phyloP scores from a whole-genome alignment of 768 basidiomycete species.

The Trametes cubensis region DNA sequence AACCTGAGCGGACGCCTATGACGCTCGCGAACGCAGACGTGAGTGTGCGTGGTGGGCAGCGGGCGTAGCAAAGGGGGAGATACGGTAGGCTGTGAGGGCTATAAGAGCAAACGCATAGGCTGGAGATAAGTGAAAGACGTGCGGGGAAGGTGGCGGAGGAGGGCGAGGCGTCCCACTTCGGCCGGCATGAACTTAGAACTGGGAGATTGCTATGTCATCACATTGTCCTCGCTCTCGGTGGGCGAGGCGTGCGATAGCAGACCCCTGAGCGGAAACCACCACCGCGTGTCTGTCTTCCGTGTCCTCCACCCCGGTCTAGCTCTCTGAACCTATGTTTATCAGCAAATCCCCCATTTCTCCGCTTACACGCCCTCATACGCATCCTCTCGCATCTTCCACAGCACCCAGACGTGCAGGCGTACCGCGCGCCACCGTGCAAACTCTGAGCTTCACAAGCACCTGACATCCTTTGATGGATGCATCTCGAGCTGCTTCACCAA shows the following conservation, averaged over 20 bases:
- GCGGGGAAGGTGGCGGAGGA: neutral
- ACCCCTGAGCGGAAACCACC: neutral
- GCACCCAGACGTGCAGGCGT: too few relatives aligned
- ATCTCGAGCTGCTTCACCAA: too few relatives aligned
- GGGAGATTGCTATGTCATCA: constrained; percentile 10
- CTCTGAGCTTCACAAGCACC: too few relatives aligned
- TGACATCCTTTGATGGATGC: too few relatives aligned
- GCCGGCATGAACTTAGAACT: neutral
- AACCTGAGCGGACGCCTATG: neutral
- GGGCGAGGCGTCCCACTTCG: neutral
- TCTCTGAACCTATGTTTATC: too few relatives aligned
- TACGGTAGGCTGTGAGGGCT: neutral
- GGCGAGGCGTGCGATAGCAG: neutral
- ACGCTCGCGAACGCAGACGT: too few relatives aligned
- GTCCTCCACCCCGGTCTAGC: neutral
- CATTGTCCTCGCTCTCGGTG: neutral
- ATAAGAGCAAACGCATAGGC: neutral
- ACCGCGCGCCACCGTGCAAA: too few relatives aligned
- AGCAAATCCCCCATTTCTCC: too few relatives aligned
- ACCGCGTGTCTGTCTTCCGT: neutral
- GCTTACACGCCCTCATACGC: too few relatives aligned
- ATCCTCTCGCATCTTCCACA: too few relatives aligned
- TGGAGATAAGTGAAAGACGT: neutral
- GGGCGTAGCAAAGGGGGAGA: neutral
- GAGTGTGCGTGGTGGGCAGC: neutral